These are phyloP conservation scores for Psophocarpus tetragonolobus DNA, from an alignment of 306 rosid species.

Conservation along the genomic window DNA sequence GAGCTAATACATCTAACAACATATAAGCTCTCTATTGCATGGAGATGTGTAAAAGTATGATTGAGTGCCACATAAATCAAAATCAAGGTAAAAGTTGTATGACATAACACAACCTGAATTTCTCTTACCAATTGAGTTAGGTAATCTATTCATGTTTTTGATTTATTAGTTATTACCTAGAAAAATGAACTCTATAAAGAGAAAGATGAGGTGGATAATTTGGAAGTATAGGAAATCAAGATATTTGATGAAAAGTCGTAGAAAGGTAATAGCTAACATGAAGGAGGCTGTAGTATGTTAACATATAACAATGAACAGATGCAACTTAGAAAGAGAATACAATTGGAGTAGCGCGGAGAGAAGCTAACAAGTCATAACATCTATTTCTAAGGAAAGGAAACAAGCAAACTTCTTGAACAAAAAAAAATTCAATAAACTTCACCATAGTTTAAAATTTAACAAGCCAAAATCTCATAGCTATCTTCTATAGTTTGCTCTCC, in stretches of 20 bases:
- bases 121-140: background rate
- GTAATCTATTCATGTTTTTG: too few species aligned
- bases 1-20: too few species aligned
- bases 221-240: background rate
- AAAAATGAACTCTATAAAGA: conserved; percentile 2
- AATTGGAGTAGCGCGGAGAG: background rate
- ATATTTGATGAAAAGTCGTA: conserved; percentile 2
- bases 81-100: conserved; percentile 13
- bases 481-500: too few species aligned
- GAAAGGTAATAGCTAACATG: background rate
- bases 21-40: conserved; percentile 2
- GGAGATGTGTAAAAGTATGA: background rate
- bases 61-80: background rate
- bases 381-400: background rate
- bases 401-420: background rate
- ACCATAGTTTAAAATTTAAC: background rate
- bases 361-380: background rate
- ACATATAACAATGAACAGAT: background rate
- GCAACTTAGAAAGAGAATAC: background rate
- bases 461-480: too few species aligned
- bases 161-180: too few species aligned
- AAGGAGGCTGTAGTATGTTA: background rate
- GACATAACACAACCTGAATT: background rate
- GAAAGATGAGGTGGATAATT: conserved; percentile 7
- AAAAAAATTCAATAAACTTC: background rate